Evolutionary conservation across 495 filamentous ascomycete genomes (phyloP).

Genomic region (Aspergillus baeticus): DNA sequence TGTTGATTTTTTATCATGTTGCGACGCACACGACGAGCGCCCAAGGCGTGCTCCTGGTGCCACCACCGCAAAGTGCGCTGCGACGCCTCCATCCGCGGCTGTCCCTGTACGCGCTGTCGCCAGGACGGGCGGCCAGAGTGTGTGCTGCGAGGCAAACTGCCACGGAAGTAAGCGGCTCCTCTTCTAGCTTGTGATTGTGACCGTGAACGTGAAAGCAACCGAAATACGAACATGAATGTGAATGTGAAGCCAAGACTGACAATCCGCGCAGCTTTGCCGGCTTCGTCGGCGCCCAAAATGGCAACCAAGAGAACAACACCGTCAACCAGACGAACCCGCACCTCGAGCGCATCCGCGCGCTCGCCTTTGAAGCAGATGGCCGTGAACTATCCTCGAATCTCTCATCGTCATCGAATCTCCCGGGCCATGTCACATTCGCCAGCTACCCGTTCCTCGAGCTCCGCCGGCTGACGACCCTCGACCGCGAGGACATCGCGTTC

Average conservation of each 20-base stretch:
- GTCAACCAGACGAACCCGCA: constrained; percentile 10
- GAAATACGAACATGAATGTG: background rate
- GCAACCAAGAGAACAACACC: background rate
- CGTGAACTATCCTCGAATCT: background rate
- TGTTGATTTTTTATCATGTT: constrained; percentile 17
- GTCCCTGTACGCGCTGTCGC: constrained; percentile 50
- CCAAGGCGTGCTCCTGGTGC: constrained; percentile 49
- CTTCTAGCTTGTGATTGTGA: constrained; percentile 10
- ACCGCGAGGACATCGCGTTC: constrained; percentile 43
- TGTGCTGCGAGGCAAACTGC: constrained; percentile 26
- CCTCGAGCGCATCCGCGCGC: constrained; percentile 11
- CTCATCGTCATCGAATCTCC: background rate
- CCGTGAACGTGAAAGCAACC: background rate
- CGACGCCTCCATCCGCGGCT: constrained; percentile 46
- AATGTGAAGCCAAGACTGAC: background rate
- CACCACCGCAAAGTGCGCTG: constrained; percentile 52
- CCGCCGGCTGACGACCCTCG: constrained; percentile 32
- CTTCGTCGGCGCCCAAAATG: constrained; percentile 5
- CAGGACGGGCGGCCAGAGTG: constrained; percentile 43
- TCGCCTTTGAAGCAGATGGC: constrained; percentile 1
- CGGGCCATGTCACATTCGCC: constrained; percentile 19
- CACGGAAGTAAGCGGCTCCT: constrained; percentile 20
- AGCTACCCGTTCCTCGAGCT: constrained; percentile 40
- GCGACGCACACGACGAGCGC: constrained; percentile 34
- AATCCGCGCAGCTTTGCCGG: constrained; percentile 3